Evolutionary conservation across 768 basidiomycete genomes (phyloP), one percentile per base, ranked within the genome.

Genomic region (Podaxis sp.): DNA sequence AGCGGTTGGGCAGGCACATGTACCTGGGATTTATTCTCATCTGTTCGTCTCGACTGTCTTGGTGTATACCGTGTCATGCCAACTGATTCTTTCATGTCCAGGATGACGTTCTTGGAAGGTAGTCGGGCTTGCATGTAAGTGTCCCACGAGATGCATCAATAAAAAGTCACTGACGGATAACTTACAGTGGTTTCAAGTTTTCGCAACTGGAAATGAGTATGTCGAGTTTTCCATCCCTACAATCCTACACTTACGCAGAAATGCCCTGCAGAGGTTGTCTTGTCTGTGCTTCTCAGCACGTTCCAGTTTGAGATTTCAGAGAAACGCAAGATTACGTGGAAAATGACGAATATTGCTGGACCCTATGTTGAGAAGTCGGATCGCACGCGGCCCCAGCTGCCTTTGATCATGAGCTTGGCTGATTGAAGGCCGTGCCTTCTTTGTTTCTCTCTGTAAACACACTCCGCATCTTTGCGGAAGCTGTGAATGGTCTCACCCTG

Each of bases 191-290:
- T 0, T 80, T 82, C 70, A 81, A 83, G 67, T 82, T 84, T 70
- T 74, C 80, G 0, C 76, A 82, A 63, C 68, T 83, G 5, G 81
- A 82, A 65, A 79, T 81, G 70, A 82, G 82, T 82, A 65, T n/a
- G 77, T 74, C 30, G 22, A 41, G 15, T 28, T 44, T n/a, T 15
- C 17, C 41, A 17, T 44, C 41, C 40, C 17, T 6, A 44, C 6
- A 44, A n/a, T 20, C 5, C 17, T 44, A 6, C n/a, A n/a, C 13
- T 44, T 15, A 44, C 17, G 41, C 41, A 44, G 17, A n/a, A 12
- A 44, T 17, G 4, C 41, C 15, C 13, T 38, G 20, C 62, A 74
- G 73, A 76, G 64, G 67, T 72, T 15, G 69, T 73, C 0, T 49
- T 76, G n/a, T 66, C 70, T 0, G 59, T 69, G 3, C 64, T 76